phyloP scores from a whole-genome alignment of 2,329 filamentous ascomycete species.

The Cercospora zeina region DNA sequence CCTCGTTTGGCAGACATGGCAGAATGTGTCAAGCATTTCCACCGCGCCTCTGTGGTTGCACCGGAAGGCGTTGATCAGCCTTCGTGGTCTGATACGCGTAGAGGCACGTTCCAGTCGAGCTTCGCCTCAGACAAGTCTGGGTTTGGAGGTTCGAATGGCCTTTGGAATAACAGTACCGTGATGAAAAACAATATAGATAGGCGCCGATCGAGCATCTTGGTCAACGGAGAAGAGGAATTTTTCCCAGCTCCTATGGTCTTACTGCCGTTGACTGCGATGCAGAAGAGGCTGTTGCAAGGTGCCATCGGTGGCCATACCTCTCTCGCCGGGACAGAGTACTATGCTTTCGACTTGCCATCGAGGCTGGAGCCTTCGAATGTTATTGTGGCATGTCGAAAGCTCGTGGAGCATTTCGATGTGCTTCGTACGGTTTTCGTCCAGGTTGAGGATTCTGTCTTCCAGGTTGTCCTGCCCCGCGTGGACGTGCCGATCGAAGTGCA shows the following conservation, averaged over 20 bases:
- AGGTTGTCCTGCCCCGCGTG: constrained; percentile 5
- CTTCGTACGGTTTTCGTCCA: constrained; percentile 19
- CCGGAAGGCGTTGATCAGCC: constrained; percentile 13
- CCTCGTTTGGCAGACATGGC: constrained; percentile 18
- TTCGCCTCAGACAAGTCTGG: constrained; percentile 7
- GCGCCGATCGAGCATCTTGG: constrained; percentile 11
- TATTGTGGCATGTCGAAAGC: constrained; percentile 12
- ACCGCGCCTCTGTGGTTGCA: constrained; percentile 14
- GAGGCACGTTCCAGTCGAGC: constrained; percentile 13
- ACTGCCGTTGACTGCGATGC: constrained; percentile 9
- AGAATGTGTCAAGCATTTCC: constrained; percentile 18
- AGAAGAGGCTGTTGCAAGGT: constrained; percentile 7
- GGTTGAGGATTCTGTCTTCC: constrained; percentile 7
- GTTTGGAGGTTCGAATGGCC: background rate
- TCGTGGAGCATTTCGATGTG: constrained; percentile 20
- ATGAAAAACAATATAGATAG: background rate
- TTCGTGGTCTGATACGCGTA: constrained; percentile 14
- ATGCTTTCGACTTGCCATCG: constrained; percentile 16
- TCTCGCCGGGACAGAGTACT: constrained; percentile 15
- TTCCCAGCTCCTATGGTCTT: constrained; percentile 7
- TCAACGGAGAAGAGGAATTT: constrained; percentile 9
- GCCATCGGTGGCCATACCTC: background rate
- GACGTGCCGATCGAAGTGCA: constrained; percentile 18
- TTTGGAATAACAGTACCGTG: background rate
- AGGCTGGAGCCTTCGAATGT: constrained; percentile 4